Base-by-base conservation (phyloP, 2,329 filamentous ascomycete species). In the Xylariaceae sp. region DNA sequence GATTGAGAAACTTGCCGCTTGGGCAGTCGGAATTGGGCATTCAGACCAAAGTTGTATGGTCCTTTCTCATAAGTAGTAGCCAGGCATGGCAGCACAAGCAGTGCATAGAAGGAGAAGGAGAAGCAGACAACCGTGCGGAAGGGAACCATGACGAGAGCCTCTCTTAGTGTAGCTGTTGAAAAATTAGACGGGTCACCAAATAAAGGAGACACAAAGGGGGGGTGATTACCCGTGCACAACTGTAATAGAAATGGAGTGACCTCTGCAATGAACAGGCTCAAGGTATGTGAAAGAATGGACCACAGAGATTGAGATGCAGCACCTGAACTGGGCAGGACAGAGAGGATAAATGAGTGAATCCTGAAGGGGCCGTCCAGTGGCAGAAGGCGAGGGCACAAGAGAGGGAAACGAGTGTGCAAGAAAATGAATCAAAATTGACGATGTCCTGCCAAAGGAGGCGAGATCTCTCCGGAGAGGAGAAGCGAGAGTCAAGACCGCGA, bases 41-140 rank as follows among this genome's bases (percentile, higher is more conserved):
- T 79, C 8, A 32, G 13, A 6, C 30, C 30, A 32, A 32, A 32
- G 50, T 78, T 59, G 49, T 79, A 79, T 18, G 57, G 45, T 16
- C 39, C 49, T 28, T 19, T n/a, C 9, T 40, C 37, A 26, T 45
- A 28, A 13, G 41, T 24, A 35, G 36, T 41, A 19, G 44, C 47
- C 19, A 44, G 32, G 39, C 44, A 29, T 15, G 35, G 31, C 4
- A 29, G 42, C 22, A 50, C 38, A 29, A 43, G 26, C 30, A 48
- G 29, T 28, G 41, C 34, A 16, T 33, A 43, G 35, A 46, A 19
- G 19, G 47, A 19, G 24, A 43, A 29, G 31, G 34, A 43, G 35
- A 46, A 19, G 19, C 47, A 19, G 24, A 43, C 28, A 33, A 40
- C 19, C 16, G 26, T 19, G 38, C 12, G 22, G 29, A 34, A 34